Base-by-base conservation (phyloP, 2,329 filamentous ascomycete species). In the Lasiodiplodia hormozganensis region DNA sequence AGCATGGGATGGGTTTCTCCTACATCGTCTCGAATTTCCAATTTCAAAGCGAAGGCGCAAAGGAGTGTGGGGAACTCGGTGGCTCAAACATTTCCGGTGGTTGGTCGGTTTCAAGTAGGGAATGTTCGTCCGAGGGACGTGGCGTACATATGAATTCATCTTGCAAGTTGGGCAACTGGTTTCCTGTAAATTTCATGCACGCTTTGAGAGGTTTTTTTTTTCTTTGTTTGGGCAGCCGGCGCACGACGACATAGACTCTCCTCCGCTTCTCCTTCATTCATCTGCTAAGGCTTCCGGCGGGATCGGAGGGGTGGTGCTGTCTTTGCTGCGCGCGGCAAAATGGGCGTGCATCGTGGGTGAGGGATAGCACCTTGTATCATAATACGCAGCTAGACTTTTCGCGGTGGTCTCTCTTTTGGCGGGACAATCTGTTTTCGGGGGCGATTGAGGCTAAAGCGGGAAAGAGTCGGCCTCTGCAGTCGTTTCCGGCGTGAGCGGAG, bases 21-120 rank as follows among this genome's bases (percentile, higher is more conserved):
- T 64, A 64, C 23, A 64, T 64, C 60, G 47, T 64, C 47, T 64
- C 60, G 31, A 64, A 49, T 64, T 64, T 64, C 60, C 51, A 52
- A n/a, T 51, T 64, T 64, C 60, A 64, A 52, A 64, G 60, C 60
- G 60, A 64, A 64, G 60, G 60, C 60, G 60, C 31, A 62, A 64
- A 36, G 60, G 60, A 64, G 60, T 64, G 60, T 52, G 60, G 60
- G 40, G 40, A 62, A 62, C 31, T 62, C 58, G 58, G 58, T 25
- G 43, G 58, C 7, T 38, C 51, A 25, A 31, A 64, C 60, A 52
- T 52, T 18, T 38, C 23, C 43, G 60, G 31, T 47, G 47, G 28
- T 64, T 47, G 60, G 60, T 64, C 47, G 60, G 60, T 64, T 64
- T 52, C 31, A 64, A 52, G 60, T 64, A 52, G 28, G 60, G 60